Base-by-base conservation (phyloP, 2,329 filamentous ascomycete genomes). In the Huntiella omanensis region DNA sequence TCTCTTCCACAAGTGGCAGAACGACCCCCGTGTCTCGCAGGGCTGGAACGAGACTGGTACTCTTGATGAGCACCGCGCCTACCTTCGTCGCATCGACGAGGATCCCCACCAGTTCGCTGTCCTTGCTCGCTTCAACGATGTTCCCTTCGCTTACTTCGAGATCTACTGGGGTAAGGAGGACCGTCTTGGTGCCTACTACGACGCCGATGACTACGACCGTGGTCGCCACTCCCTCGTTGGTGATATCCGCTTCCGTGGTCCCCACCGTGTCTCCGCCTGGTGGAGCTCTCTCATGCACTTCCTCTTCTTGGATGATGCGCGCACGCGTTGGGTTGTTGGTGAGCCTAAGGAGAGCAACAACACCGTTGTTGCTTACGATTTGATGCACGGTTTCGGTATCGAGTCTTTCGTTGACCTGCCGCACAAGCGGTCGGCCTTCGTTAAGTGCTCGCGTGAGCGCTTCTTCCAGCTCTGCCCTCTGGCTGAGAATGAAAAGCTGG, bases 1-100 rank as follows among this genome's bases (percentile, higher is more conserved):
- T 12, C 66, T 84, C 4, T 87, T 88, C 65, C 77, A 86, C 60
- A 68, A 68, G 48, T 88, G 83, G 83, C 82, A 86, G 61, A 88
- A 88, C 56, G 82, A 87, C 56, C 82, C 82, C 45, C 78, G 83
- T 43, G 83, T 88, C 32, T 80, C 80, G 3, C 73, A 79, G 55
- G 81, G 81, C 3, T 87, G 83, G 83, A 83, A 84, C 56, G 76
- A 83, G 63, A 82, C 78, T 1, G 83, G 82, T 32, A 81, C 80
- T 1, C 61, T 83, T 41, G 80, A 83, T 28, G 70, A 86, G 58
- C 83, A 87, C 59, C 70, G 74, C 50, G 70, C 76, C 54, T 87
- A 88, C 59, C 67, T 86, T 44, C 68, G 71, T 28, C 71, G 71
- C 52, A 68, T 80, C 46, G 75, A 84, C 55, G 69, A 73, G 39